phyloP scores from a whole-genome alignment of 148 eudicot species.

The Oxyria digyna region DNA sequence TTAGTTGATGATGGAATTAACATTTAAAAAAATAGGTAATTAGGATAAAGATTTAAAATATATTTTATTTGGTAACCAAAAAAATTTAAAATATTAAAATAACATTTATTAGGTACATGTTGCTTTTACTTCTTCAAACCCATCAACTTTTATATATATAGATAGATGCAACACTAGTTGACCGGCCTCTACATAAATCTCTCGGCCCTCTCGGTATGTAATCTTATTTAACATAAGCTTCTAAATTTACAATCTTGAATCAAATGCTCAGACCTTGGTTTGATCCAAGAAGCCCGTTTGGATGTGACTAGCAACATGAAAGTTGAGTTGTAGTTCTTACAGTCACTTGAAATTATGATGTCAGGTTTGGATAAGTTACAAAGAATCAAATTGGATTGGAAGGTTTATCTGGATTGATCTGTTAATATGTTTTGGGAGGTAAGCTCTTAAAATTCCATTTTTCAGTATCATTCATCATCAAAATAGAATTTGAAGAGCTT shows the following conservation, averaged over 20 bases:
- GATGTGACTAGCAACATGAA: not conserved
- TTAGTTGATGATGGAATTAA: too few relatives aligned
- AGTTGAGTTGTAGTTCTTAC: not conserved
- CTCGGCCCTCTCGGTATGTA: slow-evolving; percentile 52
- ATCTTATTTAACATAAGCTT: not conserved
- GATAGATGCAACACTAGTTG: slow-evolving; percentile 73
- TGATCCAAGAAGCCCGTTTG: not conserved
- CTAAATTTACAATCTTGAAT: not conserved
- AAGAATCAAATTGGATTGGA: slow-evolving; percentile 51
- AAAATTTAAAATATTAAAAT: too few relatives aligned
- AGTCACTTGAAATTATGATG: not conserved
- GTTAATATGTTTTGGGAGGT: slow-evolving; percentile 65
- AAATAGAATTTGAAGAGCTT: slow-evolving; percentile 5
- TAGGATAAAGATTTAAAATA: too few relatives aligned
- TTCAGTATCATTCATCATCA: too few relatives aligned
- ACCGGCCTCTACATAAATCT: slow-evolving; percentile 79
- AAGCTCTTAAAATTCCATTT: slow-evolving; percentile 7
- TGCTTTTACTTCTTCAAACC: too few relatives aligned
- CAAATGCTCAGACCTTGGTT: not conserved
- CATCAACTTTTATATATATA: too few relatives aligned
- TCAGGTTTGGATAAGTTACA: slow-evolving; percentile 77
- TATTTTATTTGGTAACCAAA: too few relatives aligned
- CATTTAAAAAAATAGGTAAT: too few relatives aligned
- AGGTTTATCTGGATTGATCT: slow-evolving; percentile 46
- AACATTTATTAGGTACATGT: too few relatives aligned